Conservation (phyloP, 768 basidiomycete species). For the Cystobasidium tubakii region DNA sequence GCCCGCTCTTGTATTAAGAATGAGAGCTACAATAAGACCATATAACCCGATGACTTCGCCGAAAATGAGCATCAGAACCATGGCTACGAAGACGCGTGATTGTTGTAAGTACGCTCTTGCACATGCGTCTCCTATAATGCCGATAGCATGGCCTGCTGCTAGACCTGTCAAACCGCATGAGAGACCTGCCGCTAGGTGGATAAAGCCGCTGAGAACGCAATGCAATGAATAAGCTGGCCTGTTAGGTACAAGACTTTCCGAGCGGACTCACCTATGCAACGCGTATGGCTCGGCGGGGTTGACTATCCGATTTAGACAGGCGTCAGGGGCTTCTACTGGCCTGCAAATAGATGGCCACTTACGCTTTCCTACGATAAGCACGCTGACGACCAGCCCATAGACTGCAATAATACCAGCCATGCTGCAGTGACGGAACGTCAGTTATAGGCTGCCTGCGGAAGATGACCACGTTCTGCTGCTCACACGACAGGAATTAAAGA, state of each 20-base stretch:
- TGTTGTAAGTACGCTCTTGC: conserved; percentile 87
- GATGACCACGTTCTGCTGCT: conserved; percentile 34
- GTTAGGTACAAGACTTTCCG: no score
- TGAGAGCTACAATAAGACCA: conserved; percentile 61
- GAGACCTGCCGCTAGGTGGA: conserved; percentile 85
- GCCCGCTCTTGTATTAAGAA: conserved; percentile 76
- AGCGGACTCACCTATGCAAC: conserved; percentile 33
- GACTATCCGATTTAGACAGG: conserved; percentile 13
- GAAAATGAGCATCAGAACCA: conserved; percentile 94
- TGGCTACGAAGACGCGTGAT: conserved; percentile 81
- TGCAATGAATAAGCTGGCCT: conserved; percentile 7
- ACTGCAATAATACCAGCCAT: conserved; percentile 99
- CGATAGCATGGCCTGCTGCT: conserved; percentile 91
- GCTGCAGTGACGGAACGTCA: conserved; percentile 21
- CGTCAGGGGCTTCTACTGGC: conserved; percentile 5
- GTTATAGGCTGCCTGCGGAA: no score
- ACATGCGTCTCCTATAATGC: conserved; percentile 89
- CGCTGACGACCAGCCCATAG: conserved; percentile 91
- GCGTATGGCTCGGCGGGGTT: conserved; percentile 41
- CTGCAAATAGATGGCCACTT: conserved; percentile 45
- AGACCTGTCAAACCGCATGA: conserved; percentile 86
- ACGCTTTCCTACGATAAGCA: conserved; percentile 73
- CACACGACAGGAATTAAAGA: conserved; percentile 86
- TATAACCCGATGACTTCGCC: conserved; percentile 85
- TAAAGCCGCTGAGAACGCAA: conserved; percentile 75